Conservation (phyloP, 306 rosid genomes). For the Quercus wislizeni region DNA sequence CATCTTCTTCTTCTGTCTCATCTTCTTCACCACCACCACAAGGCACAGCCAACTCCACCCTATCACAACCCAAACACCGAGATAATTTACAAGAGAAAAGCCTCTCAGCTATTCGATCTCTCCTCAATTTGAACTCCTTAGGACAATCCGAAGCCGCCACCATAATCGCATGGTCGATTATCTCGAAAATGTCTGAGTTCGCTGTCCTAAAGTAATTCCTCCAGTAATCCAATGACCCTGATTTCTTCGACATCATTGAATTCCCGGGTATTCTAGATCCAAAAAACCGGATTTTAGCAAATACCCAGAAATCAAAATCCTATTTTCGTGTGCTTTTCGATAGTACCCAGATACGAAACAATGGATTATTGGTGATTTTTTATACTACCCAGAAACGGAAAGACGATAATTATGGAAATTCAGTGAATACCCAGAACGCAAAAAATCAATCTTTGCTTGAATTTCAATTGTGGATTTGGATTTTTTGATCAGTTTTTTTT, state of each 20-base stretch:
- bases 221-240: conserved; percentile 75
- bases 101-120: conserved; percentile 79
- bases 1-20: conserved; percentile 10
- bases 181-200: conserved; percentile 63
- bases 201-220: conserved; percentile 70
- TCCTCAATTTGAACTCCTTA: conserved; percentile 59
- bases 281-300: conserved; percentile 5
- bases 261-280: conserved; percentile 12
- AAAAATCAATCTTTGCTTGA: conserved; percentile 8
- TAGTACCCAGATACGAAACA: neutral
- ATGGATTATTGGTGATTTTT: neutral
- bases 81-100: conserved; percentile 50
- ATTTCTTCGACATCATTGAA: conserved; percentile 47
- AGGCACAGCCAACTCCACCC: conserved; percentile 50
- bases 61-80: conserved; percentile 72
- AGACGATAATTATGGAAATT: neutral
- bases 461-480: neutral
- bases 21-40: conserved; percentile 16
- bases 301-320: conserved; percentile 34
- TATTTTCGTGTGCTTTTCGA: conserved; percentile 16
- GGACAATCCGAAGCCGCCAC: conserved; percentile 93
- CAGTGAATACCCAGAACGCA: conserved; percentile 5
- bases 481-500: conserved; percentile 2
- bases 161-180: conserved; percentile 82
- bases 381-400: conserved; percentile 2